Evolutionary conservation across 1,284 basidiomycete genomes (phyloP).

Genomic region (Moniliophthora roreri): DNA sequence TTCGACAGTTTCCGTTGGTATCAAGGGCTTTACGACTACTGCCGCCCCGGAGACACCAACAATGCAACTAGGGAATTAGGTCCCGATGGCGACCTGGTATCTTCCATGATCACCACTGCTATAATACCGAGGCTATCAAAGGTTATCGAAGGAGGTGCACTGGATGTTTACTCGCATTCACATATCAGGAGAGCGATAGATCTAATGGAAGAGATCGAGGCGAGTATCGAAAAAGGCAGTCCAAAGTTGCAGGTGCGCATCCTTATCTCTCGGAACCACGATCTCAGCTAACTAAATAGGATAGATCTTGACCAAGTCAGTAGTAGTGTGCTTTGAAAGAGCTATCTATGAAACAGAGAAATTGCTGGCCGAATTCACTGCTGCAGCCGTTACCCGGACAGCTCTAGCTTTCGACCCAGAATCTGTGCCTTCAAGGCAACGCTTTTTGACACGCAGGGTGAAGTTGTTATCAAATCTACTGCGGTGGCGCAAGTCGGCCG

Average conservation of each 20-base stretch:
- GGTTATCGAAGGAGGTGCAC: slow-evolving; percentile 68
- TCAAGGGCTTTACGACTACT: slow-evolving; percentile 75
- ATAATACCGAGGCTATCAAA: slow-evolving; percentile 77
- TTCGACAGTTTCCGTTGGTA: slow-evolving; percentile 89
- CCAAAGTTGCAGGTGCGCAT: slow-evolving; percentile 68
- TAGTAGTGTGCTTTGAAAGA: slow-evolving; percentile 56
- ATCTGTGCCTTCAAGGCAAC: slow-evolving; percentile 67
- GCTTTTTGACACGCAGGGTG: slow-evolving; percentile 66
- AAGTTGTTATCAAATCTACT: slow-evolving; percentile 78
- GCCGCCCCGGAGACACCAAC: slow-evolving; percentile 51
- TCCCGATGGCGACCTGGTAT: slow-evolving; percentile 85
- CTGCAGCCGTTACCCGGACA: slow-evolving; percentile 33
- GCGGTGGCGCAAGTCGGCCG: slow-evolving; percentile 74
- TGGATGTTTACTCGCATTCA: slow-evolving; percentile 80
- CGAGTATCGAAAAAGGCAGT: slow-evolving; percentile 67
- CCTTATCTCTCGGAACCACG: slow-evolving; percentile 5
- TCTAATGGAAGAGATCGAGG: slow-evolving; percentile 80
- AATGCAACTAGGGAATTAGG: slow-evolving; percentile 60
- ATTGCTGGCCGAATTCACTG: slow-evolving; percentile 40
- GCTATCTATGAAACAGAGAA: slow-evolving; percentile 49
- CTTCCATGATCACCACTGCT: slow-evolving; percentile 84
- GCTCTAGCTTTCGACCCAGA: slow-evolving; percentile 73
- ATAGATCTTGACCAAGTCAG: slow-evolving; percentile 68
- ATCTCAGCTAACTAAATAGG: slow-evolving; percentile 12
- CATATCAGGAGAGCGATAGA: slow-evolving; percentile 70